Evolutionary conservation across 805 yeast species (phyloP).

Genomic region (Barnettozyma populi): DNA sequence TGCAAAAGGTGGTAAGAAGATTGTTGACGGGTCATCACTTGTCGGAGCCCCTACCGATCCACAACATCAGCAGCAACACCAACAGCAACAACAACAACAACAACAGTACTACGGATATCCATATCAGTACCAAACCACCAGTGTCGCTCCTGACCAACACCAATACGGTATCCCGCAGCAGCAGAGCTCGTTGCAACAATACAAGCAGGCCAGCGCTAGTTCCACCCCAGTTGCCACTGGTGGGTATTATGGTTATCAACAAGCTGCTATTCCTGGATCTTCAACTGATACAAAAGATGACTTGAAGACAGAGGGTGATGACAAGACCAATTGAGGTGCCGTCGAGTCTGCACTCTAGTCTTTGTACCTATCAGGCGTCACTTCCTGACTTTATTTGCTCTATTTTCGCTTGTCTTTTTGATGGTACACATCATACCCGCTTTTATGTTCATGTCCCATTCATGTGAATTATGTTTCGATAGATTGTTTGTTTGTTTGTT

Average conservation of each 20-base stretch:
- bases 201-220: conserved; percentile 1
- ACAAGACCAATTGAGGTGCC: not conserved
- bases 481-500: not conserved
- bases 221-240: not conserved
- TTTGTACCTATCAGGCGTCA: too few relatives aligned
- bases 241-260: conserved; percentile 10
- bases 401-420: too few relatives aligned
- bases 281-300: conserved; percentile 1
- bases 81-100: conserved; percentile 8
- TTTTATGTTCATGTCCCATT: not conserved
- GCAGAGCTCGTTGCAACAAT: conserved; percentile 4
- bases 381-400: too few relatives aligned
- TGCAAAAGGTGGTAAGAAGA: conserved; percentile 15
- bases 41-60: not conserved
- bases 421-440: too few relatives aligned
- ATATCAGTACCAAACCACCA: conserved; percentile 13
- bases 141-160: conserved; percentile 6
- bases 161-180: conserved; percentile 2
- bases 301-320: conserved; percentile 1
- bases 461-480: not conserved
- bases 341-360: too few relatives aligned
- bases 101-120: conserved; percentile 10
- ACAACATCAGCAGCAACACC: conserved; percentile 7
- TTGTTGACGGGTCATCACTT: not conserved
- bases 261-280: not conserved